phyloP scores from a whole-genome alignment of 2,329 filamentous ascomycete species.

The Penicillium sp. region DNA sequence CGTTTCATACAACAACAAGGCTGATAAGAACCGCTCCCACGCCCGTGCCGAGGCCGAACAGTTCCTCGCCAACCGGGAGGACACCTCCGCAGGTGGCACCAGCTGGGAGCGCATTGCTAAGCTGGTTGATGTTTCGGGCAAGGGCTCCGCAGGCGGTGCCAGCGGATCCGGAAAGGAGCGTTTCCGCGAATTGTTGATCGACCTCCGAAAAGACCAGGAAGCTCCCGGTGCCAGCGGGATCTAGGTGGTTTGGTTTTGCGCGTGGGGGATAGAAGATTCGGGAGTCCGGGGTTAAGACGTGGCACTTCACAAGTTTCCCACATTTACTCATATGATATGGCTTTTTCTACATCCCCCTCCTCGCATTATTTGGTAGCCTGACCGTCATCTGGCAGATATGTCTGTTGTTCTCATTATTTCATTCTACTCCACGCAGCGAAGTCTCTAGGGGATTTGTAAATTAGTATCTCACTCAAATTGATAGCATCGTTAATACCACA shows the following conservation, averaged over 20 bases:
- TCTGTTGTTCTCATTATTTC: slow-evolving; percentile 11
- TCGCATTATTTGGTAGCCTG: slow-evolving; percentile 1
- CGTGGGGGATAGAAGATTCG: slow-evolving; percentile 4
- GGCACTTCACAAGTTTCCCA: slow-evolving; percentile 6
- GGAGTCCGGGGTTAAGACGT: slow-evolving; percentile 1
- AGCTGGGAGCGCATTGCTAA: slow-evolving; percentile 99
- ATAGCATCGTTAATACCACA: slow-evolving; percentile 27
- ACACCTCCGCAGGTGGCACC: slow-evolving; percentile 90
- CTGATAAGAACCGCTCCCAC: slow-evolving; percentile 87
- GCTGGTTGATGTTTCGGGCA: slow-evolving; percentile 94
- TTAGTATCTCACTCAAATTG: slow-evolving; percentile 24
- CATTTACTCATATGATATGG: slow-evolving; percentile 9
- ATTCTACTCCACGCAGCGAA: slow-evolving; percentile 25
- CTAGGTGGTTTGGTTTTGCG: slow-evolving; percentile 21
- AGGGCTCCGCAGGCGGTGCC: slow-evolving; percentile 81
- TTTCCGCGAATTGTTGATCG: slow-evolving; percentile 86
- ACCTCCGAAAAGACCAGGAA: slow-evolving; percentile 89
- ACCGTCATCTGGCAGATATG: neutral
- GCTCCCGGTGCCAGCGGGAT: slow-evolving; percentile 59
- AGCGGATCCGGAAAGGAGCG: slow-evolving; percentile 91
- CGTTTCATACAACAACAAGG: slow-evolving; percentile 98
- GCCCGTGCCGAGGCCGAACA: slow-evolving; percentile 90
- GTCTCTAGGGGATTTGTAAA: slow-evolving; percentile 23
- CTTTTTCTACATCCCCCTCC: slow-evolving; percentile 7
- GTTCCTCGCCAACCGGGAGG: slow-evolving; percentile 83